Conservation (phyloP, 208 protist species). For the Trypanosoma lewisi region DNA sequence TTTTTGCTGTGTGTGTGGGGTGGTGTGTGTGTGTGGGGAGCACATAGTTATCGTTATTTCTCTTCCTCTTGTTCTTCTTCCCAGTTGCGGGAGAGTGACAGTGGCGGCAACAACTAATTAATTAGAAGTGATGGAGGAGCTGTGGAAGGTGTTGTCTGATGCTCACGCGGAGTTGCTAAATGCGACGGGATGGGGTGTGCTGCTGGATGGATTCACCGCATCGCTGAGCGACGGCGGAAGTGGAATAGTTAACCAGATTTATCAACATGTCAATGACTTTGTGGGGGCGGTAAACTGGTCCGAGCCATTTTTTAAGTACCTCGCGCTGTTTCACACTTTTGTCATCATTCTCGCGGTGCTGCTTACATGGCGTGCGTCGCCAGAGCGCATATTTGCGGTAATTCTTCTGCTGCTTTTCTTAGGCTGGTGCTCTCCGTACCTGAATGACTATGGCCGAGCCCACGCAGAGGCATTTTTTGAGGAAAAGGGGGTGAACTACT, state of each 20-base stretch:
- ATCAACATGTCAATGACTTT: slow-evolving; percentile 32
- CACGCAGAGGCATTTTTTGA: slow-evolving; percentile 40
- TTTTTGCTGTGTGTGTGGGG: too few species aligned
- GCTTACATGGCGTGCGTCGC: slow-evolving; percentile 30
- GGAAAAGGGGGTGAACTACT: slow-evolving; percentile 63
- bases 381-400: slow-evolving; percentile 39
- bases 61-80: too few species aligned
- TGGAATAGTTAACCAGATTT: not conserved
- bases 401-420: slow-evolving; percentile 37
- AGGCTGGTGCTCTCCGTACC: slow-evolving; percentile 26
- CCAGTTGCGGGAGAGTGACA: too few species aligned
- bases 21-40: not conserved
- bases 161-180: slow-evolving; percentile 52
- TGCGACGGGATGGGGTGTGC: slow-evolving; percentile 34
- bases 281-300: slow-evolving; percentile 60
- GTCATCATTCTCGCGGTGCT: slow-evolving; percentile 30
- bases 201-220: slow-evolving; percentile 14
- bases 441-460: slow-evolving; percentile 36
- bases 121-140: slow-evolving; percentile 23
- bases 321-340: slow-evolving; percentile 48
- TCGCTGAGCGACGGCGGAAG: not conserved
- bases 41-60: too few species aligned
- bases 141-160: slow-evolving; percentile 15
- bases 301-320: slow-evolving; percentile 71
- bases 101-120: not conserved